These are phyloP conservation scores for Rhododendron henanense DNA, from an alignment of 148 eudicot genomes.

Conservation along the genomic window DNA sequence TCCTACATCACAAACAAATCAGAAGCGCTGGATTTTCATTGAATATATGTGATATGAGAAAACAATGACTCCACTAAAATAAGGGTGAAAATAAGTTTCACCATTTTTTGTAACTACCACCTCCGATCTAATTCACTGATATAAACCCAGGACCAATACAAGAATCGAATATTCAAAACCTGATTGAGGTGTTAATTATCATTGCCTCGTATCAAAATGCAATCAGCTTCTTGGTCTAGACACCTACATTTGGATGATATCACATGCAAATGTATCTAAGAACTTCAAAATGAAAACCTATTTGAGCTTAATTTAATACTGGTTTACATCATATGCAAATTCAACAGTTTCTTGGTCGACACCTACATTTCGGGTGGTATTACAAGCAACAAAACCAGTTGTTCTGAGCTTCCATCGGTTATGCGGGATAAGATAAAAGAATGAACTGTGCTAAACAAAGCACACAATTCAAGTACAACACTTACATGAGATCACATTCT, in stretches of 20 bases:
- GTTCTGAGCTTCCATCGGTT: neutral
- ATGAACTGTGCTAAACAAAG: neutral
- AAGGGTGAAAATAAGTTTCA: neutral
- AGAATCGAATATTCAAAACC: neutral
- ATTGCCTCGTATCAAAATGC: neutral
- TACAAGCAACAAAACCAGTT: neutral
- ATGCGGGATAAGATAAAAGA: neutral
- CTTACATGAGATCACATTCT: neutral
- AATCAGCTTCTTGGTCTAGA: neutral
- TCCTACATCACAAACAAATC: neutral
- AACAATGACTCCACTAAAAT: neutral
- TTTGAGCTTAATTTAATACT: neutral
- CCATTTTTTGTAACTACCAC: neutral
- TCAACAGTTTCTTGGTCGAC: neutral
- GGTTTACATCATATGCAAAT: neutral
- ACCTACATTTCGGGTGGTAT: neutral
- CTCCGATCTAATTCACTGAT: neutral
- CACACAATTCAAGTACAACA: neutral
- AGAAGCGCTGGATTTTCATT: neutral
- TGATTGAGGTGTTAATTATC: neutral
- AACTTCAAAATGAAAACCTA: neutral
- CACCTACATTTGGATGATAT: neutral
- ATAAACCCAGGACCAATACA: neutral
- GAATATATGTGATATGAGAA: neutral
- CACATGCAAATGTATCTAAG: neutral